phyloP scores from a whole-genome alignment of 371 early-diverging fungal species.

The Chytridiales sp. region DNA sequence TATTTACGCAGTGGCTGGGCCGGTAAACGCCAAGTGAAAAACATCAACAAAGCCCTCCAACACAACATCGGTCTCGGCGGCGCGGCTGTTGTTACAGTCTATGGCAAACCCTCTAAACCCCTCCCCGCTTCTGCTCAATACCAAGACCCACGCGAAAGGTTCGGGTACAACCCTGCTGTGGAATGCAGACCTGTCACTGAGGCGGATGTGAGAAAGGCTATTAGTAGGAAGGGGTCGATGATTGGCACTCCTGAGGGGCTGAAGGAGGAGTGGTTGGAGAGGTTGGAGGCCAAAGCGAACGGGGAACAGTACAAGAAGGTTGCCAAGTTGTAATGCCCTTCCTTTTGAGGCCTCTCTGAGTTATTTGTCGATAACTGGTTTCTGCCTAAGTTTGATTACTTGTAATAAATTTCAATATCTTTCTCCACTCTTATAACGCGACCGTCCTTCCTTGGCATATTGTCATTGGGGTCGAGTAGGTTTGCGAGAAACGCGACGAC shows the following conservation, averaged over 20 bases:
- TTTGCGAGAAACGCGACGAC: no score
- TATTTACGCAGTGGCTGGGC: conserved; percentile 58
- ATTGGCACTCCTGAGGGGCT: conserved; percentile 8
- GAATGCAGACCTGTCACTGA: conserved; percentile 63
- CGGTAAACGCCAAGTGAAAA: conserved; percentile 68
- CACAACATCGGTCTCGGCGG: conserved; percentile 82
- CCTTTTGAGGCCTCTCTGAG: no score
- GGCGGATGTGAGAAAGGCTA: conserved; percentile 60
- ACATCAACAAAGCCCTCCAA: conserved; percentile 64
- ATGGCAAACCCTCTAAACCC: conserved; percentile 51
- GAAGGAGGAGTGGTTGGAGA: conserved; percentile 11
- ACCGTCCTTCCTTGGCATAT: no score
- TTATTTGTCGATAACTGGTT: no score
- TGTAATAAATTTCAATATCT: no score
- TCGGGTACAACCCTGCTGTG: conserved; percentile 72
- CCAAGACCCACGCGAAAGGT: conserved; percentile 49
- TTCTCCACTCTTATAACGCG: no score
- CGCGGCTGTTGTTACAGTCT: conserved; percentile 70
- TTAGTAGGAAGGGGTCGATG: conserved; percentile 27
- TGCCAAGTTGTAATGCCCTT: no score
- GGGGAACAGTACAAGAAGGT: no score
- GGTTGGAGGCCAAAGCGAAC: conserved; percentile 16
- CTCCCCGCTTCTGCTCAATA: conserved; percentile 19
- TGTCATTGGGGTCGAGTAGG: no score
- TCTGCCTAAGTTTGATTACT: no score